These are phyloP conservation scores for Xylariales sp. DNA, from an alignment of 2,329 filamentous ascomycete genomes.

Conservation along the genomic window DNA sequence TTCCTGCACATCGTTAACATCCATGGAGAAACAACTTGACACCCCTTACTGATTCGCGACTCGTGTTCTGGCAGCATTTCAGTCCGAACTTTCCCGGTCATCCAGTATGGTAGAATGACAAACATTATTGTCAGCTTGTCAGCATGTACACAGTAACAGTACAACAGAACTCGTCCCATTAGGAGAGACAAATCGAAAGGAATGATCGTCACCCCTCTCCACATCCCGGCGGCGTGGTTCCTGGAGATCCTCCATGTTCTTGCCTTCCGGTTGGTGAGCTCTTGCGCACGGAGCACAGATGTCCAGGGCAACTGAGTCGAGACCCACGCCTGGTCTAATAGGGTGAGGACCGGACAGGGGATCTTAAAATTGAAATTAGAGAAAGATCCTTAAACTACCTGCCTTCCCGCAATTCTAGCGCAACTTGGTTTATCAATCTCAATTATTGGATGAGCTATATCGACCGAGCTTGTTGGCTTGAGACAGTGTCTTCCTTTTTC, in stretches of 20 bases:
- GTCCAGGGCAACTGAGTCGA: conserved; percentile 5
- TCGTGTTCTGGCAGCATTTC: too few species aligned
- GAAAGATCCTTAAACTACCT: not conserved
- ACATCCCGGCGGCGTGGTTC: conserved; percentile 9
- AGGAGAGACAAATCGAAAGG: not conserved
- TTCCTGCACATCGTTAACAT: too few species aligned
- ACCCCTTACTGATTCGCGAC: too few species aligned
- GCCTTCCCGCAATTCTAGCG: conserved; percentile 3
- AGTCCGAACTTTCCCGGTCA: too few species aligned
- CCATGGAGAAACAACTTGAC: too few species aligned
- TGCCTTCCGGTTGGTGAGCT: conserved; percentile 3
- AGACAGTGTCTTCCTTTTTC: not conserved
- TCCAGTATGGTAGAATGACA: too few species aligned
- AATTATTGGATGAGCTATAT: conserved; percentile 1
- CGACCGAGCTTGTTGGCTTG: not conserved
- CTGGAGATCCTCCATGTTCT: conserved; percentile 5
- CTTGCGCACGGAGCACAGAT: not conserved
- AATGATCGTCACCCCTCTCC: not conserved
- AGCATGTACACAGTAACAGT: too few species aligned
- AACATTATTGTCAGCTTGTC: too few species aligned
- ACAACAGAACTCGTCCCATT: too few species aligned
- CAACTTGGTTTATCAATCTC: not conserved
- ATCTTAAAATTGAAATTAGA: not conserved
- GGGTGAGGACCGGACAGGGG: conserved; percentile 5
- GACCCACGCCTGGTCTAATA: not conserved